Conservation (phyloP, 2,329 filamentous ascomycete genomes). For the Sporothrix brunneoviolacea region DNA sequence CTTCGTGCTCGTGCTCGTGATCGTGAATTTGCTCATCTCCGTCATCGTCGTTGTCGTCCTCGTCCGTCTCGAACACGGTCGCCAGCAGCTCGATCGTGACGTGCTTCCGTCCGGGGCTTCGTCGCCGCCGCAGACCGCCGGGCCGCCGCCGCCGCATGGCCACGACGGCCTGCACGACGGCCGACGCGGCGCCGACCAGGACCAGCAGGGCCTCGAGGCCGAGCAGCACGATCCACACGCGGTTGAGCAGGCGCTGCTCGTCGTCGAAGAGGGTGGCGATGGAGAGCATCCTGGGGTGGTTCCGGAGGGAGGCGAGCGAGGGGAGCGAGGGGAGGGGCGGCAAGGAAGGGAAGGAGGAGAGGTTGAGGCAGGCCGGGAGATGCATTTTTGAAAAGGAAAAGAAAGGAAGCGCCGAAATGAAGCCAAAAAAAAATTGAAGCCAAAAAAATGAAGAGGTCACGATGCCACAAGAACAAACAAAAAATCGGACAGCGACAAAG, state of each 20-base stretch:
- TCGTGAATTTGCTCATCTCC: neutral
- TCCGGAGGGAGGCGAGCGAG: neutral
- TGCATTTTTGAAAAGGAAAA: constrained; percentile 1
- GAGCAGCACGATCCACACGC: constrained; percentile 25
- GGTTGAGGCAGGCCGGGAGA: constrained; percentile 1
- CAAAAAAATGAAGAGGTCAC: constrained; percentile 1
- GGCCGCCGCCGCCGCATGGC: constrained; percentile 8
- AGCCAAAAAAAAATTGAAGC: neutral
- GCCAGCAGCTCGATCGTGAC: constrained; percentile 13
- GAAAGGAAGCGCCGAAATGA: neutral
- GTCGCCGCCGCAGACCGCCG: neutral
- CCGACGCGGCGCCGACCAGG: constrained; percentile 14
- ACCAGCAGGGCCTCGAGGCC: constrained; percentile 26
- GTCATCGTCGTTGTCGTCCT: neutral
- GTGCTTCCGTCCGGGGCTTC: neutral
- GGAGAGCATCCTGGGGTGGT: constrained; percentile 15
- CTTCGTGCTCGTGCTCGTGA: neutral
- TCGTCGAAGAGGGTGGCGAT: constrained; percentile 20
- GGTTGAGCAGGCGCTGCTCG: constrained; percentile 26
- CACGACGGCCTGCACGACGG: constrained; percentile 10
- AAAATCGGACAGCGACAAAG: neutral
- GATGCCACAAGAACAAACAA: neutral
- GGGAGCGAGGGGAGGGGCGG: neutral
- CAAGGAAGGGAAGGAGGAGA: neutral
- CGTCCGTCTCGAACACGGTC: neutral